A percentile compares a stretch with the other conserved stretches of the same genome.
These are phyloP conservation scores for Stagonosporopsis vannaccii DNA, from an alignment of 2,329 filamentous ascomycete species.

Conservation along the genomic window DNA sequence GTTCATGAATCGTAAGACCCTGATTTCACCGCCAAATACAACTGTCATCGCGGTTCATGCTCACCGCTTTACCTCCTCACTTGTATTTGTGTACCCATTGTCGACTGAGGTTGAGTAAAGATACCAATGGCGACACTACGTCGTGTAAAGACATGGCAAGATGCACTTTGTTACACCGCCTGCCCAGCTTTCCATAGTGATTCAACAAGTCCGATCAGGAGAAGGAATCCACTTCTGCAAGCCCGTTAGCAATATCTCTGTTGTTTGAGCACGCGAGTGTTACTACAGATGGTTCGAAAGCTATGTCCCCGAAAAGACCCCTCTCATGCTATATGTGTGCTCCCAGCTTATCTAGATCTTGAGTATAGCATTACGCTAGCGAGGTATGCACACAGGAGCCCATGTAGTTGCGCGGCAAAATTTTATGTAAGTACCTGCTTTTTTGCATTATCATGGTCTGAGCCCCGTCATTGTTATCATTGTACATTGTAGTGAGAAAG, in stretches of 20 bases:
- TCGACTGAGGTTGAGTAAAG: background rate
- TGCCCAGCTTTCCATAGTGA: background rate
- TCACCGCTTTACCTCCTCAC: conserved; percentile 4
- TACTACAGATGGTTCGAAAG: background rate
- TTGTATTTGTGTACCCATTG: background rate
- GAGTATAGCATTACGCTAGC: too few species aligned
- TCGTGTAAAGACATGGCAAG: background rate
- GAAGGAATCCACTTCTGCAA: background rate
- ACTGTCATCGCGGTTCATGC: background rate
- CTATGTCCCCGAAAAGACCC: too few species aligned
- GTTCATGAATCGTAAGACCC: background rate
- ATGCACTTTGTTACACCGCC: background rate
- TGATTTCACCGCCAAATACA: conserved; percentile 5
- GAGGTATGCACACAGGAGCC: too few species aligned
- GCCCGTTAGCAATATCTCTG: background rate
- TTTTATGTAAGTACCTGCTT: too few species aligned
- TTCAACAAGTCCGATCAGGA: background rate
- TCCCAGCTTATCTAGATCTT: too few species aligned
- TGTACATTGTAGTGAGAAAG: too few species aligned
- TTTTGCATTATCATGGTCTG: too few species aligned
- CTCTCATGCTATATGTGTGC: too few species aligned
- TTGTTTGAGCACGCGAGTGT: background rate
- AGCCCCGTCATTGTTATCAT: too few species aligned
- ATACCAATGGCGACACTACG: background rate
- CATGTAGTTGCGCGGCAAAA: too few species aligned